Percentiles rank a stretch among this genome's conserved stretches.
Conservation (phyloP, 169 alveolate genomes). For the Plasmodium gallinaceum region DNA sequence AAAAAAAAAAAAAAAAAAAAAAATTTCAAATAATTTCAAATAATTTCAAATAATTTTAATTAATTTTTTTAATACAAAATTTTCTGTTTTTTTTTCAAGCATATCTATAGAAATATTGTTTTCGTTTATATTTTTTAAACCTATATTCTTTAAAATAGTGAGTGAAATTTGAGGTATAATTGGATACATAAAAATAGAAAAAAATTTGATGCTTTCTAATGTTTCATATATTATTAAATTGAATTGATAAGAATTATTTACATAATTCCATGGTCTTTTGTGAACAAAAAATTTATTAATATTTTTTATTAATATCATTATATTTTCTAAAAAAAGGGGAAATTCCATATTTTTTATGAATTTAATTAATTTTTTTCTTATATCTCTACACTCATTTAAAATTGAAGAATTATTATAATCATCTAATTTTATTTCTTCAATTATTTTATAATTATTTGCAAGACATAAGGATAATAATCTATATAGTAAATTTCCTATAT, state of each 20-base stretch:
- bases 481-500: slow-evolving; percentile 49
- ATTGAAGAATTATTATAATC: slow-evolving; percentile 4
- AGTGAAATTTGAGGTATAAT: slow-evolving; percentile 37
- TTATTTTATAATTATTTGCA: slow-evolving; percentile 29
- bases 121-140: slow-evolving; percentile 5
- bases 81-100: slow-evolving; percentile 19
- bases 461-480: slow-evolving; percentile 51
- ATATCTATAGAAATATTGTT: slow-evolving; percentile 3
- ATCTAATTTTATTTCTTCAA: not conserved
- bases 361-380: slow-evolving; percentile 12
- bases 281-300: slow-evolving; percentile 54
- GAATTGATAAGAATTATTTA: slow-evolving; percentile 17
- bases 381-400: slow-evolving; percentile 15
- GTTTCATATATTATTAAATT: slow-evolving; percentile 42
- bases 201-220: slow-evolving; percentile 47
- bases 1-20: not conserved
- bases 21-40: not conserved
- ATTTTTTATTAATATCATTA: slow-evolving; percentile 41
- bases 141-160: slow-evolving; percentile 39
- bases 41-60: slow-evolving; percentile 27
- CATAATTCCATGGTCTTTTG: slow-evolving; percentile 41
- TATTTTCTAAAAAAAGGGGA: slow-evolving; percentile 31
- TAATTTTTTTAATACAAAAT: slow-evolving; percentile 1
- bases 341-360: slow-evolving; percentile 26
- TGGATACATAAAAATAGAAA: slow-evolving; percentile 60